Conservation (phyloP, 176 grass and related monocot genomes). For the Carex myosuroides region DNA sequence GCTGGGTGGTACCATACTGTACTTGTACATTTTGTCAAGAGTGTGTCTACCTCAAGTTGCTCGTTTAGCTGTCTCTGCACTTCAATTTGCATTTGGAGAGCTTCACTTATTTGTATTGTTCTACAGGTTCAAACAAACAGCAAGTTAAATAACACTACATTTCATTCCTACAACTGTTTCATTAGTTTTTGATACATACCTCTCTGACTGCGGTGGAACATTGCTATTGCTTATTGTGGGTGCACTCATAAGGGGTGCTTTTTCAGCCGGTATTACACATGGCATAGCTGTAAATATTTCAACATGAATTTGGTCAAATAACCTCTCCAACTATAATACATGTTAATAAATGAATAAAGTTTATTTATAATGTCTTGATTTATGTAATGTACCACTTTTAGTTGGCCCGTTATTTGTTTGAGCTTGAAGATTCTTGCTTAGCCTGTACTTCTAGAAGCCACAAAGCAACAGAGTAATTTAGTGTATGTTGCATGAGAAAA, state of each 20-base stretch:
- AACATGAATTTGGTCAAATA: neutral
- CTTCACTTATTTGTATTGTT: conserved; percentile 83
- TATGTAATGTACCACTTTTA: conserved; percentile 48
- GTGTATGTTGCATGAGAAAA: conserved; percentile 15
- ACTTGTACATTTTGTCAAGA: neutral
- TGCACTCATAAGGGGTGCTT: conserved; percentile 33
- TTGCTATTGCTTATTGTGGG: conserved; percentile 36
- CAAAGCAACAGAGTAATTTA: conserved; percentile 24
- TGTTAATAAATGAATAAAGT: conserved; percentile 10
- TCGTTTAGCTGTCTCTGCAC: conserved; percentile 83
- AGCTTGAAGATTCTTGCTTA: conserved; percentile 86
- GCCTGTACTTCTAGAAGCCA: conserved; percentile 77
- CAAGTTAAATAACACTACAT: neutral
- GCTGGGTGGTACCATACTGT: neutral
- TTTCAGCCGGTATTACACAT: conserved; percentile 39
- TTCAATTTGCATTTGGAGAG: conserved; percentile 93
- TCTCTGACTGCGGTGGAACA: conserved; percentile 57
- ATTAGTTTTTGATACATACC: conserved; percentile 47
- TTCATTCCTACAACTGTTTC: conserved; percentile 6
- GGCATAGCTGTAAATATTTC: conserved; percentile 36
- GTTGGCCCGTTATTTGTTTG: conserved; percentile 51
- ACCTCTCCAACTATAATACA: neutral
- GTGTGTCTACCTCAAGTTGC: conserved; percentile 68
- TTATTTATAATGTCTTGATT: conserved; percentile 22
- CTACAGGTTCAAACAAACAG: conserved; percentile 33